Base-by-base conservation (phyloP, 192 early-diverging fungal species). In the Mortierella claussenii region DNA sequence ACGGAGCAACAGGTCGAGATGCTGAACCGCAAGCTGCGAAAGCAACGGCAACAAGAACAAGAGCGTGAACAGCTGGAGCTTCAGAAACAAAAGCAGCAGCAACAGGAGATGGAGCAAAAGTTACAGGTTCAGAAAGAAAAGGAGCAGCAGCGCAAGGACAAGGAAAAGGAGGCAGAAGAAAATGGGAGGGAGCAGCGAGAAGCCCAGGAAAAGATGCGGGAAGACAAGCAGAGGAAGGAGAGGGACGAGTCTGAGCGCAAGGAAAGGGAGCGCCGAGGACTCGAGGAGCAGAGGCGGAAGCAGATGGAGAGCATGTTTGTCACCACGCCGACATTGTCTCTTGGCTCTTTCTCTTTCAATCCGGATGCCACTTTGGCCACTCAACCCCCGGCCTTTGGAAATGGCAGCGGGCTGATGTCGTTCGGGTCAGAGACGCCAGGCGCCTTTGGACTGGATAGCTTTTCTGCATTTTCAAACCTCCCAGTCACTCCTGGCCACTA, bases 401-500 rank as follows among this genome's bases (percentile, higher is more conserved):
- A 36, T 20, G 67, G 57, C 2, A 28, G 47, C 26, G 33, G 49
- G 15, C 5, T 40, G 31, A 36, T 58, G 26, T 43, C 59, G 13
- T 52, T 69, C 45, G 69, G 69, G 26, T 42, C 54, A 3, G 63
- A 75, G 1, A 40, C 64, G 2, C 20, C 52, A 21, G 73, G 73
- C 6, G 50, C 73, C 4, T 76, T 76, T 56, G 73, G 73, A 12
- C 37, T 76, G 30, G 73, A 76, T 36, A 76, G 51, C 21, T 76
- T 76, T 45, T 55, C 73, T 8, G 34, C 73, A 1, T 67, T 69
- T 34, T 50, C 68, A 18, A 75, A 80, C 15, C 63, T 76, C 42
- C 60, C 79, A 4, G 32, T 67, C 10, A 78, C 70, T 17, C 74
- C 76, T 9, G 59, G 58, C 15, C 73, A 76, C 13, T 83, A 83